Percentiles rank a stretch among this genome's conserved stretches.
Conservation (phyloP, 2,329 filamentous ascomycete species). For the Fonsecaea multimorphosa region DNA sequence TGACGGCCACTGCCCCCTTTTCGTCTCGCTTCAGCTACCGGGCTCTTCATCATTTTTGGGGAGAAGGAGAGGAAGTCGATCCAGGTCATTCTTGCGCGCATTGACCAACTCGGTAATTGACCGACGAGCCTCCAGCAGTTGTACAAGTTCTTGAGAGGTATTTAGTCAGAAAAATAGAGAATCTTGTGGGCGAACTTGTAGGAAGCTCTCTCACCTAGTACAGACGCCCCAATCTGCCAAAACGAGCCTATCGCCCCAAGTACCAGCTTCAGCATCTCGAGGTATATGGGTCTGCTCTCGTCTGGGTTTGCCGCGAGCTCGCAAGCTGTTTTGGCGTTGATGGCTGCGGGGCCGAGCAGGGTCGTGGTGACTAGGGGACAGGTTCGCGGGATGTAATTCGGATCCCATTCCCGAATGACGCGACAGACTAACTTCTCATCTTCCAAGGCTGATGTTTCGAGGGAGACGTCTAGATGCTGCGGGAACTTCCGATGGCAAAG, state of each 20-base stretch:
- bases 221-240: constrained; percentile 5
- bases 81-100: constrained; percentile 7
- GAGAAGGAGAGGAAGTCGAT: constrained; percentile 3
- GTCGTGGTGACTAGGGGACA: constrained; percentile 3
- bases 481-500: constrained; percentile 7
- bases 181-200: neutral
- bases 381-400: neutral
- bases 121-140: constrained; percentile 7
- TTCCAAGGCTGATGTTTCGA: constrained; percentile 1
- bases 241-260: constrained; percentile 1
- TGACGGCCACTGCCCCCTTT: neutral
- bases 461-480: neutral
- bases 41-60: constrained; percentile 4
- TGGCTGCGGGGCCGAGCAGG: neutral
- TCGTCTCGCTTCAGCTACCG: neutral
- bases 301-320: neutral
- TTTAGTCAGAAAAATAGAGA: neutral
- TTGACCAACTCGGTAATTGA: constrained; percentile 5
- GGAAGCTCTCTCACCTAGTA: constrained; percentile 5
- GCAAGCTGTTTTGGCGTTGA: constrained; percentile 3
- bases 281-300: constrained; percentile 5
- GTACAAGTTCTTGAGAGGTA: constrained; percentile 8
- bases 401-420: constrained; percentile 7
- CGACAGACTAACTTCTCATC: constrained; percentile 6
- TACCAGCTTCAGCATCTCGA: constrained; percentile 10